Percentiles rank a stretch among this genome's conserved stretches.
Evolutionary conservation across 2,329 filamentous ascomycete species (phyloP).

Genomic region (Dendrostoma leiphaemia): DNA sequence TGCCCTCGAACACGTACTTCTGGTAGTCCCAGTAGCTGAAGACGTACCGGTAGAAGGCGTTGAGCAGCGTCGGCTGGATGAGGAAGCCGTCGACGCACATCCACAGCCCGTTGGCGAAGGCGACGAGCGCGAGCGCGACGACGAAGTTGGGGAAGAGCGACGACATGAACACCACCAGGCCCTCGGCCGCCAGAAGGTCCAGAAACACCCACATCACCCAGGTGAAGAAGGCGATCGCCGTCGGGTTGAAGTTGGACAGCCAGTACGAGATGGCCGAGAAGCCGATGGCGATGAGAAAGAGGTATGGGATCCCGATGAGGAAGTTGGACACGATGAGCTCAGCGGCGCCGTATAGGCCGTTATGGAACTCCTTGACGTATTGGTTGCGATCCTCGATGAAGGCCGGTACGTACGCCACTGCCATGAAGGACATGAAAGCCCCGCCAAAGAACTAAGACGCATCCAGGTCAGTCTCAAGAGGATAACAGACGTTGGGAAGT

Average conservation of each 20-base stretch:
- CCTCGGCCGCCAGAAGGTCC: conserved; percentile 78
- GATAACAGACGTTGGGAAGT: too few relatives aligned
- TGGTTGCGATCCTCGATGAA: conserved; percentile 76
- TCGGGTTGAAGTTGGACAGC: conserved; percentile 72
- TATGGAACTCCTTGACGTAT: conserved; percentile 75
- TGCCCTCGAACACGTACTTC: conserved; percentile 81
- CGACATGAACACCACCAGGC: conserved; percentile 74
- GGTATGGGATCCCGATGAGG: conserved; percentile 75
- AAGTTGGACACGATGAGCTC: conserved; percentile 78
- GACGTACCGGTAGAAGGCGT: conserved; percentile 82
- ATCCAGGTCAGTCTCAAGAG: too few relatives aligned
- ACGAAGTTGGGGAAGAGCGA: conserved; percentile 77
- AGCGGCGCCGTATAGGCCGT: conserved; percentile 75
- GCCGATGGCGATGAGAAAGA: conserved; percentile 73
- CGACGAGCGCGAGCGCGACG: conserved; percentile 72
- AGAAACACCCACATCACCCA: conserved; percentile 86
- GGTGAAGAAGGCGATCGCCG: conserved; percentile 65
- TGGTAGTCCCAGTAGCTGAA: conserved; percentile 91
- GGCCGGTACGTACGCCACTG: conserved; percentile 79
- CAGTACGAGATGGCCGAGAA: conserved; percentile 79
- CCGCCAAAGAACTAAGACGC: conserved; percentile 68
- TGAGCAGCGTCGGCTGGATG: conserved; percentile 68
- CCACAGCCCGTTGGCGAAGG: conserved; percentile 87
- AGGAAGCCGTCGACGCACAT: conserved; percentile 85
- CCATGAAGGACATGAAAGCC: conserved; percentile 79